A percentile compares a stretch with the other conserved stretches of the same genome.
Evolutionary conservation across 257 asterid genomes (phyloP).

Genomic region (Vinca minor): DNA sequence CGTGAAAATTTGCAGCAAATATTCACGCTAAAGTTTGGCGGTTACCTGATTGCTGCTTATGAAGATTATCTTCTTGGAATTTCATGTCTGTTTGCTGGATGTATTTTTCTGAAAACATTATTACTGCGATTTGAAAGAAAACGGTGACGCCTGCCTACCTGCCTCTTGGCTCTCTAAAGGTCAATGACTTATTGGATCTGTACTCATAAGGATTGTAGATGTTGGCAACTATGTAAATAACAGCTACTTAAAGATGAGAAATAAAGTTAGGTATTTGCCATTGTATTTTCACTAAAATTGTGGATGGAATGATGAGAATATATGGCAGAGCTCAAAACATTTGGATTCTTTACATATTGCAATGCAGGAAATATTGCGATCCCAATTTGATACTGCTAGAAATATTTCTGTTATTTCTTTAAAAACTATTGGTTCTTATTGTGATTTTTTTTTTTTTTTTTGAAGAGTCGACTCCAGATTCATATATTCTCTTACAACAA

Average conservation of each 20-base stretch:
- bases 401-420: too few relatives aligned
- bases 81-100: background rate
- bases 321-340: background rate
- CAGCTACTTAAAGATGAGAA: background rate
- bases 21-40: background rate
- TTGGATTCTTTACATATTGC: too few relatives aligned
- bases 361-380: too few relatives aligned
- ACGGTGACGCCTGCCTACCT: too few relatives aligned
- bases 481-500: too few relatives aligned
- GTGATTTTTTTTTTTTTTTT: too few relatives aligned
- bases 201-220: background rate
- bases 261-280: background rate
- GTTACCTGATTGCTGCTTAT: background rate
- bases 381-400: too few relatives aligned
- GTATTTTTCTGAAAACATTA: background rate
- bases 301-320: background rate
- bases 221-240: too few relatives aligned
- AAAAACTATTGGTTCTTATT: too few relatives aligned
- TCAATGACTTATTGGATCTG: too few relatives aligned
- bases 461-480: too few relatives aligned
- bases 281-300: background rate
- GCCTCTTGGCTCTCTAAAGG: too few relatives aligned
- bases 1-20: conserved; percentile 1
- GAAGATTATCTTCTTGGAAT: conserved; percentile 4
- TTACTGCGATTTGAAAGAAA: background rate